Evolutionary conservation across 352 stramenopile species (phyloP), one percentile per base, ranked within the genome.

Genomic region (Phytophthora agathidicida): DNA sequence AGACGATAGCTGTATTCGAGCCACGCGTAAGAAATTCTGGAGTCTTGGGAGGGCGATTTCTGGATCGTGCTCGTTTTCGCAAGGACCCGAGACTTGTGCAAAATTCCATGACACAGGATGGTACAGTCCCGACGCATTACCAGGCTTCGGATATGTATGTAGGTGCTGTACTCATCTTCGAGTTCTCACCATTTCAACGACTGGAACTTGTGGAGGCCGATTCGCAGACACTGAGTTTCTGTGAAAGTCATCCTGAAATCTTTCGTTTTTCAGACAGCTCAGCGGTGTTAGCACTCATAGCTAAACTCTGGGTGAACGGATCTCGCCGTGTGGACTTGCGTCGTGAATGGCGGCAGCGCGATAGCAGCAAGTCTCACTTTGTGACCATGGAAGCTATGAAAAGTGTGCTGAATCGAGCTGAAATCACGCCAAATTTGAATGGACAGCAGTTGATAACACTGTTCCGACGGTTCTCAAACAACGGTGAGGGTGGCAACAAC

Each of bases 1-100:
- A 89, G 39, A 94, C 88, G 26, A 54, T 95, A 14, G 55, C 75
- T 3, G 75, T 96, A 8, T 94, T 87, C 50, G 86, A 96, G 49
- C 81, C 83, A 13, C 69, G 60, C 10, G 61, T 88, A 7, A 59
- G 69, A 33, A 95, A 94, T 58, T 91, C 80, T 7, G 88, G 88
- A 13, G 60, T 91, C 11, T 27, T 48, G 3, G 80, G 78, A 7
- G 86, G 86, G 0, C 75, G 84, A 2, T 95, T 96, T 45, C 68
- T 96, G 3, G 83, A 94, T 31, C 84, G 86, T 7, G 83, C 78
- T 9, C 69, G 74, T 1, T 94, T 89, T 49, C 80, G 80, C 49
- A 89, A 83, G 44, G 71, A 65, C 16, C 35, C 42, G 3, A 59
- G 71, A 7, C 31, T 46, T 13, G 22, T 6, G 2, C 19, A 45